A percentile compares a stretch with the other conserved stretches of the same genome.
These are phyloP conservation scores for Sporobolomyces phaffii DNA, from an alignment of 768 basidiomycete species.

Conservation along the genomic window DNA sequence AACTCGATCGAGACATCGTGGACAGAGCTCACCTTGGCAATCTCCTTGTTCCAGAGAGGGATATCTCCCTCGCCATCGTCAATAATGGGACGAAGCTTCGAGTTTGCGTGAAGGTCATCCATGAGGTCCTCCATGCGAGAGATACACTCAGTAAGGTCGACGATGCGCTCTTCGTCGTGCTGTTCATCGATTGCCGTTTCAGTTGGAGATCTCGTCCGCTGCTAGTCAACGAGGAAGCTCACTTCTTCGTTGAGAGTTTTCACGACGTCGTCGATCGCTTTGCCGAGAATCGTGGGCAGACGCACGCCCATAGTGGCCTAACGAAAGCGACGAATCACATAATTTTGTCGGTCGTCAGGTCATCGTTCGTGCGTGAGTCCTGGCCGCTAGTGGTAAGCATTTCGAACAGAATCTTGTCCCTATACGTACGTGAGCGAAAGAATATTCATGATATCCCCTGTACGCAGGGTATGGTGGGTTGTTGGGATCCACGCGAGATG, in stretches of 20 bases:
- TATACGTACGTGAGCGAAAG: conserved; percentile 43
- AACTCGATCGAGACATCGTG: no score
- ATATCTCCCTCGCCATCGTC: conserved; percentile 90
- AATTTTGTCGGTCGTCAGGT: no score
- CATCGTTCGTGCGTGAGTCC: neutral
- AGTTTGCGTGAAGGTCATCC: conserved; percentile 51
- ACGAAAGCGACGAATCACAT: no score
- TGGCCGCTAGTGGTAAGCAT: conserved; percentile 71
- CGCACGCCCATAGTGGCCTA: conserved; percentile 95
- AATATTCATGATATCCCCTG: conserved; percentile 51
- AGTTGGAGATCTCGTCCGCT: no score
- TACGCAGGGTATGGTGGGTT: conserved; percentile 48
- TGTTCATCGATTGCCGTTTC: conserved; percentile 45
- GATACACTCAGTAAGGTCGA: conserved; percentile 78
- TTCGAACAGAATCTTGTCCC: conserved; percentile 55
- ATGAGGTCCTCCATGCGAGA: conserved; percentile 85
- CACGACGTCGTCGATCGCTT: conserved; percentile 86
- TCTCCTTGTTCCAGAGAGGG: conserved; percentile 82
- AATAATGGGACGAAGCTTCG: conserved; percentile 74
- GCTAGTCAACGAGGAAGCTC: neutral
- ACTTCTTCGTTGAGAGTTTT: conserved; percentile 71
- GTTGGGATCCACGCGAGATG: conserved; percentile 47
- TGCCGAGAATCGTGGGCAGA: conserved; percentile 88
- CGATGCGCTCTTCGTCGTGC: conserved; percentile 70
- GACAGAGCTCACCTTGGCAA: conserved; percentile 16